Conservation (phyloP, 2,329 filamentous ascomycete genomes). For the Colletotrichum agaves region DNA sequence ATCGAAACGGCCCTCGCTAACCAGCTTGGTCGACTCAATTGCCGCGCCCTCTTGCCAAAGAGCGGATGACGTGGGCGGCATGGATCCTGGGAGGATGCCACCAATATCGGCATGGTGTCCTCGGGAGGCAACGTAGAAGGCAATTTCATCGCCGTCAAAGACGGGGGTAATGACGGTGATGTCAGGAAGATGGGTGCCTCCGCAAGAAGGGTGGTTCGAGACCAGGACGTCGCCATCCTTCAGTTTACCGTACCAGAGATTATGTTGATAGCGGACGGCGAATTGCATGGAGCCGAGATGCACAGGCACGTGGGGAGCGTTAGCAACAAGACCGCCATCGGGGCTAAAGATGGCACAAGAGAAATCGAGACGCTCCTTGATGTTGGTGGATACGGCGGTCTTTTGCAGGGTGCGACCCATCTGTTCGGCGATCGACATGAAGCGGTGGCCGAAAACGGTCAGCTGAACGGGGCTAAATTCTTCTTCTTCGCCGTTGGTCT, state of each 20-base stretch:
- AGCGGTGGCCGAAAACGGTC: conserved; percentile 79
- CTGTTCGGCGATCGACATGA: conserved; percentile 85
- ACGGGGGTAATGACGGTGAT: conserved; percentile 55
- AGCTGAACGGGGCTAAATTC: conserved; percentile 78
- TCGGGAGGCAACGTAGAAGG: conserved; percentile 48
- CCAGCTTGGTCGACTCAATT: conserved; percentile 75
- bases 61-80: conserved; percentile 79
- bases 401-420: conserved; percentile 83
- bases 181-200: conserved; percentile 53
- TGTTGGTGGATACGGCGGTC: conserved; percentile 79
- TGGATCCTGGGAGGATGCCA: conserved; percentile 82
- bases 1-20: conserved; percentile 81
- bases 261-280: conserved; percentile 74
- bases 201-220: conserved; percentile 57
- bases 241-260: conserved; percentile 77
- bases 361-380: conserved; percentile 83
- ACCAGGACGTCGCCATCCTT: conserved; percentile 80
- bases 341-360: conserved; percentile 82
- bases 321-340: conserved; percentile 77
- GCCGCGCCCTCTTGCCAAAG: conserved; percentile 73
- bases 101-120: conserved; percentile 64
- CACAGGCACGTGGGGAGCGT: conserved; percentile 79
- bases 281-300: conserved; percentile 84
- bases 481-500: conserved; percentile 65
- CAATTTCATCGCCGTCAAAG: conserved; percentile 44